A percentile compares a stretch with the other conserved stretches of the same genome.
Conservation (phyloP, 2,329 filamentous ascomycete genomes). For the Paecilomyces formosus region DNA sequence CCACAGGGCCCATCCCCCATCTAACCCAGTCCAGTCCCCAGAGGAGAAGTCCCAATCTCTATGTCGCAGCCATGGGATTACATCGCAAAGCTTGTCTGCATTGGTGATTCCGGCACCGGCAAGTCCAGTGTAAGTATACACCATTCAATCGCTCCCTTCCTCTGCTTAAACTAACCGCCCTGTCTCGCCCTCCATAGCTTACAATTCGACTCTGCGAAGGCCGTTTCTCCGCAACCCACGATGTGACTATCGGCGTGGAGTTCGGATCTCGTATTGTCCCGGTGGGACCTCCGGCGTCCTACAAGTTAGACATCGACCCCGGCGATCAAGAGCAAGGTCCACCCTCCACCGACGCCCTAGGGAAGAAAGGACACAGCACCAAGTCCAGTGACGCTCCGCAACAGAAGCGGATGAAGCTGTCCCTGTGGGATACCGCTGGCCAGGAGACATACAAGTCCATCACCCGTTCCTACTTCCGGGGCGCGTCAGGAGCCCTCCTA, state of each 20-base stretch:
- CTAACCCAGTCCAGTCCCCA: neutral
- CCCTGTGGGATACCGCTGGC: conserved; percentile 90
- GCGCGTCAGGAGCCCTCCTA: conserved; percentile 67
- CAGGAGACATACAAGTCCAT: conserved; percentile 98
- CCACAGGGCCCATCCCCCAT: neutral
- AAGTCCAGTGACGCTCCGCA: conserved; percentile 27
- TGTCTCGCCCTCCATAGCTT: conserved; percentile 46
- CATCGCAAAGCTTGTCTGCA: conserved; percentile 97
- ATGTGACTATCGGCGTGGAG: conserved; percentile 95
- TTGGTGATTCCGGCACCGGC: conserved; percentile 92
- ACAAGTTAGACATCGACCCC: conserved; percentile 48
- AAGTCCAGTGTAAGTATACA: conserved; percentile 62
- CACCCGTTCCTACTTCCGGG: conserved; percentile 87
- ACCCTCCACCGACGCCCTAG: conserved; percentile 3
- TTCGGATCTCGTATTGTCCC: conserved; percentile 90
- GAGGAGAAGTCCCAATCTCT: conserved; percentile 14
- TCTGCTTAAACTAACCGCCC: neutral
- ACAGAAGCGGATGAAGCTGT: conserved; percentile 83
- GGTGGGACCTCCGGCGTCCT: conserved; percentile 72
- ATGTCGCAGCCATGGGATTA: conserved; percentile 77
- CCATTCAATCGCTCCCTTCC: conserved; percentile 1
- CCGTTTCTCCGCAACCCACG: conserved; percentile 87
- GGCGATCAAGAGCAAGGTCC: conserved; percentile 7
- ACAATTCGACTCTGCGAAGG: conserved; percentile 95
- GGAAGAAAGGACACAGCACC: conserved; percentile 7